Evolutionary conservation across 2,329 filamentous ascomycete genomes (phyloP).

Genomic region (Pseudocercospora vitis): DNA sequence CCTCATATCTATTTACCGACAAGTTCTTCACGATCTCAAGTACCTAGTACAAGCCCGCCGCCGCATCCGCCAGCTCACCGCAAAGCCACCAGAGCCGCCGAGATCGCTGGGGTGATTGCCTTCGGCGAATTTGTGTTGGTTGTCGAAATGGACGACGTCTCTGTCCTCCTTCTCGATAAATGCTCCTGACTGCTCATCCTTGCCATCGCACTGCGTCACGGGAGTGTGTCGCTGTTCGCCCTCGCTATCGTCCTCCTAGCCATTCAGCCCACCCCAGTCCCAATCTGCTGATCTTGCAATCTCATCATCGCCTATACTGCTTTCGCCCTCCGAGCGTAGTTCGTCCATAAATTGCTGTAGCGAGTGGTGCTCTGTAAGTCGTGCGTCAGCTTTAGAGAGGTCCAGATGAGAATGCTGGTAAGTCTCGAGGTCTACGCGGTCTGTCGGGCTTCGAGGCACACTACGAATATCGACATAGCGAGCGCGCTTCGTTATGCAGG

Average conservation of each 20-base stretch:
- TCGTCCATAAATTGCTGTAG: neutral
- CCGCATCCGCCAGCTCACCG: too few relatives aligned
- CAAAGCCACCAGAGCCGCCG: too few relatives aligned
- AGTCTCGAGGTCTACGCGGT: neutral
- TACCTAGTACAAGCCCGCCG: too few relatives aligned
- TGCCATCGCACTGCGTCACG: neutral
- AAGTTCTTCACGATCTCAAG: too few relatives aligned
- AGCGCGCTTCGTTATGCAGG: neutral
- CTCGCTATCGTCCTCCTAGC: neutral
- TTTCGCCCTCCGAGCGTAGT: neutral
- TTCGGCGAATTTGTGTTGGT: neutral
- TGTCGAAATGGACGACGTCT: neutral
- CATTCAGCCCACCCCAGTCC: neutral
- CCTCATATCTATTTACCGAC: too few relatives aligned
- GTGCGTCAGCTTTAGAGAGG: neutral
- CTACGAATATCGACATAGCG: neutral
- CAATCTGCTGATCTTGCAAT: neutral
- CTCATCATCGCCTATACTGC: neutral
- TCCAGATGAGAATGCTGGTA: neutral
- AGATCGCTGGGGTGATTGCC: neutral
- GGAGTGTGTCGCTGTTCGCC: neutral
- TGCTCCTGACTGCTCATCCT: neutral
- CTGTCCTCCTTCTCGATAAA: neutral
- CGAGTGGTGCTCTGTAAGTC: neutral
- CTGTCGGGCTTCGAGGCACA: constrained; percentile 1